Percentiles rank a stretch among this genome's conserved stretches.
These are phyloP conservation scores for Aeschynomene evenia DNA, from an alignment of 306 rosid species.

Conservation along the genomic window DNA sequence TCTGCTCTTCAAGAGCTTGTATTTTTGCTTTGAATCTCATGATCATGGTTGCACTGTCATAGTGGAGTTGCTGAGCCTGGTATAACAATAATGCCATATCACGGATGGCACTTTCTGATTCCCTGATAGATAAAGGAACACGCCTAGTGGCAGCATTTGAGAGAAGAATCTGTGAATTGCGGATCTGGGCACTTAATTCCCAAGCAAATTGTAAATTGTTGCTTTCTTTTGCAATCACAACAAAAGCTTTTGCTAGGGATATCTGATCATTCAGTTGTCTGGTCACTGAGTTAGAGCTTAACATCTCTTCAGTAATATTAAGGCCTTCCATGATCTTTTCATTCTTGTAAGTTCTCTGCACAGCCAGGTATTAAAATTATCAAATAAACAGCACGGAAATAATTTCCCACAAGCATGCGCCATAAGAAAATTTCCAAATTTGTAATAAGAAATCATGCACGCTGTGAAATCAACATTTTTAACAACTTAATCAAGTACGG, in stretches of 20 bases:
- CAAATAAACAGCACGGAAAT: conserved; percentile 1
- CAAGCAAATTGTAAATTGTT: conserved; percentile 92
- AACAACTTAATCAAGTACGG: conserved; percentile 15
- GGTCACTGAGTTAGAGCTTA: conserved; percentile 64
- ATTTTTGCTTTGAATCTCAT: conserved; percentile 86
- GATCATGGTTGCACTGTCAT: conserved; percentile 88
- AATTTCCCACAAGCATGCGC: neutral
- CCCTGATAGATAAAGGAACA: conserved; percentile 56
- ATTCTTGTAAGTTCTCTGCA: conserved; percentile 64
- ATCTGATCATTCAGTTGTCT: conserved; percentile 85
- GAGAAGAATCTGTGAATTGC: conserved; percentile 76
- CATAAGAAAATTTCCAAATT: neutral
- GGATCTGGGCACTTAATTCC: conserved; percentile 92
- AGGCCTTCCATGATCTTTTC: conserved; percentile 77
- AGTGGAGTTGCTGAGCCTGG: conserved; percentile 90
- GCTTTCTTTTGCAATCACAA: conserved; percentile 84
- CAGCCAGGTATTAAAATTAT: conserved; percentile 21
- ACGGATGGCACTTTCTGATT: conserved; percentile 63
- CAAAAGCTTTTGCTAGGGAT: conserved; percentile 84
- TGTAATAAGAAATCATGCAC: conserved; percentile 3
- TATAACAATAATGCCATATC: conserved; percentile 77
- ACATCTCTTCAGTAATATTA: conserved; percentile 80
- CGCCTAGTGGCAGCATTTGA: conserved; percentile 82
- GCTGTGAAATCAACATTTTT: conserved; percentile 21
- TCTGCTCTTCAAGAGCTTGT: conserved; percentile 80